Conservation (phyloP, 495 filamentous ascomycete genomes). For the Podospora tetraspora region DNA sequence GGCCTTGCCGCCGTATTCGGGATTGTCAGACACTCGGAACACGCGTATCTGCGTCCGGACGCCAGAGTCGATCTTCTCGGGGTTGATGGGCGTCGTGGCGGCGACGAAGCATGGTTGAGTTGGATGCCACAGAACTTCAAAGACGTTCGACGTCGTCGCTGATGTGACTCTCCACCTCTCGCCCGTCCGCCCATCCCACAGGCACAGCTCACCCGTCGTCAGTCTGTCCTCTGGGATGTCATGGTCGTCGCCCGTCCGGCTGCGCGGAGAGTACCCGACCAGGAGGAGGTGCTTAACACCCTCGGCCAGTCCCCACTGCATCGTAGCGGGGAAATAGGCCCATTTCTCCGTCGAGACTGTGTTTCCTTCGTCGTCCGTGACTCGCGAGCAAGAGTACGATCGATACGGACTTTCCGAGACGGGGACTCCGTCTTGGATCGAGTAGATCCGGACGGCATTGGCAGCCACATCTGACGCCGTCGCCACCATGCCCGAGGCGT, state of each 20-base stretch:
- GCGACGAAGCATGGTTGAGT: slow-evolving; percentile 51
- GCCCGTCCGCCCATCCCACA: slow-evolving; percentile 59
- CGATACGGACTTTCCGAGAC: slow-evolving; percentile 30
- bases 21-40: slow-evolving; percentile 29
- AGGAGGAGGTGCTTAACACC: slow-evolving; percentile 56
- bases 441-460: slow-evolving; percentile 47
- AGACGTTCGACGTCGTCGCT: slow-evolving; percentile 63
- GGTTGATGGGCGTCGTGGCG: slow-evolving; percentile 52
- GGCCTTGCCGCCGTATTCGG: slow-evolving; percentile 27
- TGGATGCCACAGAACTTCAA: slow-evolving; percentile 77
- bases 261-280: slow-evolving; percentile 68
- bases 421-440: slow-evolving; percentile 28
- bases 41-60: slow-evolving; percentile 48
- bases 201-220: slow-evolving; percentile 61
- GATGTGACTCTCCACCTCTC: slow-evolving; percentile 42
- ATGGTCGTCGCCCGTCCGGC: slow-evolving; percentile 44
- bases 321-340: slow-evolving; percentile 63
- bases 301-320: slow-evolving; percentile 62
- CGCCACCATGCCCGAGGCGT: slow-evolving; percentile 39
- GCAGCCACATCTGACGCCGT: slow-evolving; percentile 47
- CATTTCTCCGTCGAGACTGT: slow-evolving; percentile 42
- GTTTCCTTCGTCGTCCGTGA: slow-evolving; percentile 39
- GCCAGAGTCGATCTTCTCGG: slow-evolving; percentile 37
- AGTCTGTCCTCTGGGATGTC: slow-evolving; percentile 50
- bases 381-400: slow-evolving; percentile 44